A percentile compares a stretch with the other conserved stretches of the same genome.
Conservation (phyloP, 164 flowering plant genomes). For the Echeveria elegans region DNA sequence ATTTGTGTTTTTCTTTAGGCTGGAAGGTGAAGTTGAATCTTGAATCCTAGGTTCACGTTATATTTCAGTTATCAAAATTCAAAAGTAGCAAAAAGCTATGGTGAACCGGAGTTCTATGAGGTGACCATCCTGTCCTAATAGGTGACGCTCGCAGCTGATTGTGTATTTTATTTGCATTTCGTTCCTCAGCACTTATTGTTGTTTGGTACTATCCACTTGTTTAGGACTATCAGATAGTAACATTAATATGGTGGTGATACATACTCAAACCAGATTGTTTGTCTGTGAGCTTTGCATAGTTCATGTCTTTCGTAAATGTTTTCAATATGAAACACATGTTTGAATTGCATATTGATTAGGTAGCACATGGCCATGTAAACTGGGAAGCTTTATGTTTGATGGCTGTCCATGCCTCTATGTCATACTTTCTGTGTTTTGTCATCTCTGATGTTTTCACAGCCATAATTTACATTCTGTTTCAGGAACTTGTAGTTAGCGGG, state of each 20-base stretch:
- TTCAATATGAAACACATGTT: neutral
- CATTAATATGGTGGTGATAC: neutral
- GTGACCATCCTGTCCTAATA: neutral
- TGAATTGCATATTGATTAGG: neutral
- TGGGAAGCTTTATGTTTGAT: neutral
- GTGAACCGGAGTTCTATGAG: neutral
- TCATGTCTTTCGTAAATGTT: neutral
- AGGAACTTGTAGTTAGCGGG: neutral
- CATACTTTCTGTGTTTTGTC: neutral
- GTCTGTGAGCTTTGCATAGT: conserved; percentile 3
- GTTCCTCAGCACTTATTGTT: neutral
- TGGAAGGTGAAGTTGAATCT: no score
- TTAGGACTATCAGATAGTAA: conserved; percentile 1
- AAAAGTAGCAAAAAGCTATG: no score
- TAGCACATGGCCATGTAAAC: neutral
- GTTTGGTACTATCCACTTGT: conserved; percentile 3
- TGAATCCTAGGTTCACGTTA: neutral
- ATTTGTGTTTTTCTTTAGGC: no score
- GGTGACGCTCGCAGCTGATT: neutral
- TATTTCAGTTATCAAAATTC: neutral
- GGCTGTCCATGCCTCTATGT: conserved; percentile 1
- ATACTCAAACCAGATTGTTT: neutral
- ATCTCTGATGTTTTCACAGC: neutral
- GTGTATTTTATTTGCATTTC: neutral
- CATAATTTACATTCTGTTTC: neutral